phyloP scores from a whole-genome alignment of 345 rosid species.

The Pistacia integerrima region DNA sequence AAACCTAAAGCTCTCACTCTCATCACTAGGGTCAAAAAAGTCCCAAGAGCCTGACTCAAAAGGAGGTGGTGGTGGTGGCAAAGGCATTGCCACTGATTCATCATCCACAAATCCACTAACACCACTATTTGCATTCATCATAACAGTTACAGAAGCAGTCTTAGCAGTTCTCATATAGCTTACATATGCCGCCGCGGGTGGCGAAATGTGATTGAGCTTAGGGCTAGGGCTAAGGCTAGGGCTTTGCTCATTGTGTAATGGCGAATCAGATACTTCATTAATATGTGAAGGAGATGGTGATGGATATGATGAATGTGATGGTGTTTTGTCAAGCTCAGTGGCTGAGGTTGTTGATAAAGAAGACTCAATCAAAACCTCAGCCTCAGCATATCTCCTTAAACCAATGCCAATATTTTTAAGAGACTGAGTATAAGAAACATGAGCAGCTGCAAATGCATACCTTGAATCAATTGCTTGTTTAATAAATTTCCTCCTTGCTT shows the following conservation, averaged over 20 bases:
- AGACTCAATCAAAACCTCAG: conserved; percentile 59
- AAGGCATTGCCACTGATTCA: conserved; percentile 35
- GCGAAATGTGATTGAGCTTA: conserved; percentile 32
- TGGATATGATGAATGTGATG: conserved; percentile 74
- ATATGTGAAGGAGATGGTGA: conserved; percentile 66
- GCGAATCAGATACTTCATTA: conserved; percentile 62
- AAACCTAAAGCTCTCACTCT: conserved; percentile 65
- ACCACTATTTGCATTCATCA: conserved; percentile 43
- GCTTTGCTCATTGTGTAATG: conserved; percentile 45
- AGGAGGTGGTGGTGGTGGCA: conserved; percentile 66
- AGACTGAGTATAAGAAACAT: conserved; percentile 79
- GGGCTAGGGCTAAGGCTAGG: conserved; percentile 31
- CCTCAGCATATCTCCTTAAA: conserved; percentile 77
- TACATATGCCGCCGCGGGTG: conserved; percentile 35
- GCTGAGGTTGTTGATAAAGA: conserved; percentile 71
- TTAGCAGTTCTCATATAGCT: conserved; percentile 53
- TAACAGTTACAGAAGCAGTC: conserved; percentile 53
- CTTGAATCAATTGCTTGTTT: conserved; percentile 80
- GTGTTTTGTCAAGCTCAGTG: conserved; percentile 75
- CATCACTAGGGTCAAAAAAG: conserved; percentile 69
- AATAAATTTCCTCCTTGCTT: conserved; percentile 69
- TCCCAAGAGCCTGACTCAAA: conserved; percentile 73
- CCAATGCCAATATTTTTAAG: conserved; percentile 73
- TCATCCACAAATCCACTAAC: conserved; percentile 41
- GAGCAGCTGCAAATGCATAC: conserved; percentile 85